Percentiles rank a stretch among this genome's conserved stretches.
Evolutionary conservation across 495 filamentous ascomycete genomes (phyloP).

Genomic region (Podospora australis): DNA sequence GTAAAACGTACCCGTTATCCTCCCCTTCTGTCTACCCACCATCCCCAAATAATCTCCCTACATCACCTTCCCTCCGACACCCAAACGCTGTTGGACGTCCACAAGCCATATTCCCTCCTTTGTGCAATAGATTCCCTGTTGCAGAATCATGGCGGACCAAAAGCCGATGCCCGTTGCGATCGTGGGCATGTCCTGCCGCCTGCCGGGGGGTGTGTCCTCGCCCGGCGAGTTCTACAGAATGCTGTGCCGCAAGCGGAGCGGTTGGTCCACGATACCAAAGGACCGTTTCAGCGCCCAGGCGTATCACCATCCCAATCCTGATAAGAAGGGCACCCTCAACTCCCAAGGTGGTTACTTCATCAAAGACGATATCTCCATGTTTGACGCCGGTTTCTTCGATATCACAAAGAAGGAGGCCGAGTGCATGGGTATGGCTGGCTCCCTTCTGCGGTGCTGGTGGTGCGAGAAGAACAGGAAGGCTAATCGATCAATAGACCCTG

Average conservation of each 20-base stretch:
- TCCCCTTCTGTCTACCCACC: not conserved
- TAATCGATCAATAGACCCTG: constrained; percentile 35
- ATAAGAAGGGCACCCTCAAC: constrained; percentile 36
- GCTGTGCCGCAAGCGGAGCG: constrained; percentile 31
- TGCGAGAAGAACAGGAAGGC: not conserved
- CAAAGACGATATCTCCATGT: constrained; percentile 40
- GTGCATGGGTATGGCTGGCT: constrained; percentile 33
- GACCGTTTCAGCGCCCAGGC: constrained; percentile 63
- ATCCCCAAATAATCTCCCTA: not conserved
- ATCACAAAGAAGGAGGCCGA: constrained; percentile 45
- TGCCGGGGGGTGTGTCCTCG: constrained; percentile 39
- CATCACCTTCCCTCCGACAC: not conserved
- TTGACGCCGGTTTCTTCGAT: constrained; percentile 49
- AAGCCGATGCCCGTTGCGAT: constrained; percentile 35
- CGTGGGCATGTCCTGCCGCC: constrained; percentile 41
- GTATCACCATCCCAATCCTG: constrained; percentile 56
- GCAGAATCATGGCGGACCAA: constrained; percentile 19
- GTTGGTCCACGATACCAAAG: constrained; percentile 46
- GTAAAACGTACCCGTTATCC: not conserved
- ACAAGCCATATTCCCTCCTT: constrained; percentile 8
- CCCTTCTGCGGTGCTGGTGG: not conserved
- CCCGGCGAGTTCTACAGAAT: constrained; percentile 42
- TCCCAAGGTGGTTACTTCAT: constrained; percentile 50
- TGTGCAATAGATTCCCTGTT: not conserved
- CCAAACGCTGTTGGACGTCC: not conserved